phyloP scores from a whole-genome alignment of 148 eudicot species.

The Euryodendron excelsum region DNA sequence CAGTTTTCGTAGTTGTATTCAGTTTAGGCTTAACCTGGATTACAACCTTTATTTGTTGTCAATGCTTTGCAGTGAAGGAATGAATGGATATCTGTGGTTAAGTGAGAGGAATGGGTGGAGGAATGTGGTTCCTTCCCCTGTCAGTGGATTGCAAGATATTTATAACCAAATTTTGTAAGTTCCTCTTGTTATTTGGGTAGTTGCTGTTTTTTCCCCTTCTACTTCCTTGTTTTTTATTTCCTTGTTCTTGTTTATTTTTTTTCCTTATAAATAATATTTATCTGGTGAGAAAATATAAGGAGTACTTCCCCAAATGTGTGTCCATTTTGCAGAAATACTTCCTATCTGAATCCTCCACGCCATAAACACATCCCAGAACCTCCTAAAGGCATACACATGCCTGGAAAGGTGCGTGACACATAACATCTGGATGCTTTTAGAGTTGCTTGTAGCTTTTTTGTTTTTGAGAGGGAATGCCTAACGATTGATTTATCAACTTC shows the following conservation, averaged over 20 bases:
- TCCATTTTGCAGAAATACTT: slow-evolving; percentile 62
- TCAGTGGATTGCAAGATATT: slow-evolving; percentile 62
- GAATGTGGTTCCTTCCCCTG: slow-evolving; percentile 55
- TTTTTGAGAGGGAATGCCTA: background rate
- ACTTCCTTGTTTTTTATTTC: background rate
- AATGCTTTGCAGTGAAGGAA: slow-evolving; percentile 59
- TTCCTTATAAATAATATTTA: background rate
- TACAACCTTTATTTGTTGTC: background rate
- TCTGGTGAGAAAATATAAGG: background rate
- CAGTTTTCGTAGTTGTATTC: background rate
- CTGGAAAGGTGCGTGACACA: slow-evolving; percentile 58
- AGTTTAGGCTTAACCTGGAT: background rate
- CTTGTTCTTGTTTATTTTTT: background rate
- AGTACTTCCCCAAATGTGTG: background rate
- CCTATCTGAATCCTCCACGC: slow-evolving; percentile 67
- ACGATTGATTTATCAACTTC: background rate
- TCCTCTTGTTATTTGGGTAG: background rate
- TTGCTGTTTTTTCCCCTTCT: slow-evolving; percentile 8
- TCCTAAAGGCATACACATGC: slow-evolving; percentile 69
- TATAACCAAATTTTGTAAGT: slow-evolving; percentile 75
- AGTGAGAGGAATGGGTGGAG: slow-evolving; percentile 72
- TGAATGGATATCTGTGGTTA: slow-evolving; percentile 92
- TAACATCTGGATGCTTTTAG: slow-evolving; percentile 1
- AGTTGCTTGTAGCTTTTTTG: slow-evolving; percentile 1
- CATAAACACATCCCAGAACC: slow-evolving; percentile 72